These are phyloP conservation scores for Ochromonas danica DNA, from an alignment of 108 stramenopile genomes.

Conservation along the genomic window DNA sequence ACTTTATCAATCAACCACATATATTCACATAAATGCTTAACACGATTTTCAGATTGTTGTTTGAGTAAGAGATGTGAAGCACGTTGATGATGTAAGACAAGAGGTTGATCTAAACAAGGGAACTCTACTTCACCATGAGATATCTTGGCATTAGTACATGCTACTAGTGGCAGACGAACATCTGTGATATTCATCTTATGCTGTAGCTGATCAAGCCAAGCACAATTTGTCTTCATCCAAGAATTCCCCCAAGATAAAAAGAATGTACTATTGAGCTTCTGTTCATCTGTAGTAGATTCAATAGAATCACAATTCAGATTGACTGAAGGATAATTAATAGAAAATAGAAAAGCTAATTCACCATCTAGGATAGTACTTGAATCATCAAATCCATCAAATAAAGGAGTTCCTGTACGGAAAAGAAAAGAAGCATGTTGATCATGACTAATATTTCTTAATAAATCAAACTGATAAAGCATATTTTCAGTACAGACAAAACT, in stretches of 20 bases:
- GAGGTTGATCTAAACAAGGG: background rate
- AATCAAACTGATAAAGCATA: background rate
- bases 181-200: background rate
- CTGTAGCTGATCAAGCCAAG: background rate
- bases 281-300: too few species aligned
- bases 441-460: background rate
- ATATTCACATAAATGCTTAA: background rate
- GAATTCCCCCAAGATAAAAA: background rate
- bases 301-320: too few species aligned
- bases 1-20: background rate
- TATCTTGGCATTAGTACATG: background rate
- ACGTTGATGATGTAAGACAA: background rate
- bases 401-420: background rate
- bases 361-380: background rate
- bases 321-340: background rate
- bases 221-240: background rate
- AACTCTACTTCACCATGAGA: background rate
- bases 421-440: background rate
- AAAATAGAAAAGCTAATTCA: background rate
- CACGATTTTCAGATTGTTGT: background rate
- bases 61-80: background rate
- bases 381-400: conserved; percentile 27
- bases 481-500: conserved; percentile 19
- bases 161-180: background rate
- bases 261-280: too few species aligned